Base-by-base conservation (phyloP, 2,329 filamentous ascomycete genomes). In the Proliferodiscus dingleyae region DNA sequence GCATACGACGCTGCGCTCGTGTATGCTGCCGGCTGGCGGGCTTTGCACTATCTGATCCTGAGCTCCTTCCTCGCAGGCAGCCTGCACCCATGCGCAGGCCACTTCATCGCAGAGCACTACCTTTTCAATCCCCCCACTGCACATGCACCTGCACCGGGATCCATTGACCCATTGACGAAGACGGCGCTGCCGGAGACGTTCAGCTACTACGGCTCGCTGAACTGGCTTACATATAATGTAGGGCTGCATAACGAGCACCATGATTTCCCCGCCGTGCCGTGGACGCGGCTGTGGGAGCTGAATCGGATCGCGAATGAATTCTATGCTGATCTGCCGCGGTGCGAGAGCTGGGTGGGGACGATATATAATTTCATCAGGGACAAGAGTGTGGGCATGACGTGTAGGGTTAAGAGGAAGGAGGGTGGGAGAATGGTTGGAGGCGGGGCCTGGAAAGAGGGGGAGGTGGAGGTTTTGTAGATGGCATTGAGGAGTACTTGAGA, bases 101-200 rank as follows among this genome's bases (percentile, higher is more conserved):
- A 98, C 71, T 98, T 98, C 74, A 98, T 98, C 67, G 90, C 93
- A 47, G 93, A 98, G 72, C 93, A 98, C 69, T 91, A 91, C 69
- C 85, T 91, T 55, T 90, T 89, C 63, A 74, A 82, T 58, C 81
- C 79, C 21, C 64, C 81, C 56, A 52, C 57, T 0, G 16, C 75
- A n/a, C n/a, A n/a, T n/a, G n/a, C n/a, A n/a, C n/a, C n/a, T n/a
- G n/a, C n/a, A n/a, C n/a, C n/a, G n/a, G n/a, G n/a, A n/a, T 75
- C 78, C 47, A 68, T 64, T 42, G 68, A 83, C 54, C 78, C 82
- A 1, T 68, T 73, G 19, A 83, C 82, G 57, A 54, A 58, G 9
- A 52, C 54, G 0, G 75, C 83, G 13, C 77, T 95, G 4, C 90
- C 93, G 2, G 93, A 98, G 74, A 98, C 93, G 1, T 98, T 89